Evolutionary conservation across 306 rosid species (phyloP), one percentile per base, ranked within the genome.

Genomic region (Carpinus viminea): DNA sequence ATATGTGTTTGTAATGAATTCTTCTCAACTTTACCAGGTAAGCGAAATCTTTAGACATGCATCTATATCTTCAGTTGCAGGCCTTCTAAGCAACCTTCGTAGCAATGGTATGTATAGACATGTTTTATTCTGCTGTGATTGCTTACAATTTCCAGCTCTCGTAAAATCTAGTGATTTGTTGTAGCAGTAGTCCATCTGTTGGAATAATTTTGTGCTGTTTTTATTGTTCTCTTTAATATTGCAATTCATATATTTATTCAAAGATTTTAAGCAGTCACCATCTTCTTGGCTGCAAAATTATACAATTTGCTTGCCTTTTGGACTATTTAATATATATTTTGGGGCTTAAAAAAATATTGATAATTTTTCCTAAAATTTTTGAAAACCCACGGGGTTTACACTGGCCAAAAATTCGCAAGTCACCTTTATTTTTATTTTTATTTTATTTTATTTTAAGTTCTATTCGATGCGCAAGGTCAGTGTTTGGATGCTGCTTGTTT

Each of bases 81-180:
- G 95, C 72, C 91, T 94, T 78, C 46, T 94, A 62, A 89, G 92
- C 84, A 87, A 86, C 80, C 88, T 92, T 78, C 97, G 98, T 18
- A 85, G 95, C 85, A 89, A 87, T 70, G 97, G 97, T 92, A 88
- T 76, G 97, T 92, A 88, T 78, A 59, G 66, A 12, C 70, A 47
- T 12, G 69, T 79, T 70, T 76, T 59, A 28, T 60, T 55, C 66
- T 64, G 46, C 76, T 59, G 70, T 46, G 43, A 50, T 62, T 64
- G 31, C 75, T 38, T 66, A 66, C 1, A n/a, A 41, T 66, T 41
- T 66, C 13, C 28, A 18, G 50, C 43, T 64, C 50, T 41, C 8
- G 4, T 41, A 41, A 38, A 66, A 41, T n/a, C 28, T 38, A 41
- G 51, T 41, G 28, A 8, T 46, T 70, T 74, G 1, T 15, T 68